Conservation (phyloP, 805 yeast genomes). For the Cyberlindnera euphorbiae region DNA sequence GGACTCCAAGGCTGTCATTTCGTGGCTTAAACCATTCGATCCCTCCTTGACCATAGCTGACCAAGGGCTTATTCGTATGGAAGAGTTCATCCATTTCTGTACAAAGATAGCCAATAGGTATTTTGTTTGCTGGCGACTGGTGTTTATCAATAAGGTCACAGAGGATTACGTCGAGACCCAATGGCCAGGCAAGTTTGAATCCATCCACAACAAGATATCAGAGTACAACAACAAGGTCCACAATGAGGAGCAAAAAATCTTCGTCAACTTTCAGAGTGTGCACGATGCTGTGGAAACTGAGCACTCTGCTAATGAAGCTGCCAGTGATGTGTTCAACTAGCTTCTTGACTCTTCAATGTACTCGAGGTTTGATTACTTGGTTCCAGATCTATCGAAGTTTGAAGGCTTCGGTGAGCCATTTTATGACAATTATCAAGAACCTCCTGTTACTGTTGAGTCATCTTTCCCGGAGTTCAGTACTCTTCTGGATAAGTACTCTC, state of each 20-base stretch:
- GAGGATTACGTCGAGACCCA: constrained; percentile 18
- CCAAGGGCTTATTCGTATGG: constrained; percentile 19
- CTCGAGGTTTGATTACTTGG: constrained; percentile 26
- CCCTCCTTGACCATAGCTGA: constrained; percentile 17
- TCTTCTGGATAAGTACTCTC: neutral
- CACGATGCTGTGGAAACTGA: neutral
- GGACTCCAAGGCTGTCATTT: constrained; percentile 18
- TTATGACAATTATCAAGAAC: constrained; percentile 7
- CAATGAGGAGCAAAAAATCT: neutral
- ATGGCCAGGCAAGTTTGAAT: constrained; percentile 18
- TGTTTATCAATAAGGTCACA: constrained; percentile 19
- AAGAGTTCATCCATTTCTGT: constrained; percentile 16
- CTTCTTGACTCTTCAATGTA: constrained; percentile 24
- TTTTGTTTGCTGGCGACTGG: constrained; percentile 28
- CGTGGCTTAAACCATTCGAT: constrained; percentile 19
- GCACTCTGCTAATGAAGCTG: constrained; percentile 1
- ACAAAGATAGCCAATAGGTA: constrained; percentile 20
- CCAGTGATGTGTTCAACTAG: constrained; percentile 20
- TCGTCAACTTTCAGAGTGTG: constrained; percentile 2
- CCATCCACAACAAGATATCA: constrained; percentile 6
- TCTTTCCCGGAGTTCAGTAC: neutral
- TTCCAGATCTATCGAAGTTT: constrained; percentile 21
- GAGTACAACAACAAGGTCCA: neutral
- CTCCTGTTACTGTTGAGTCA: neutral
- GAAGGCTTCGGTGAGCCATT: constrained; percentile 24